Base-by-base conservation (phyloP, 2,329 filamentous ascomycete species). In the Cladophialophora immunda region DNA sequence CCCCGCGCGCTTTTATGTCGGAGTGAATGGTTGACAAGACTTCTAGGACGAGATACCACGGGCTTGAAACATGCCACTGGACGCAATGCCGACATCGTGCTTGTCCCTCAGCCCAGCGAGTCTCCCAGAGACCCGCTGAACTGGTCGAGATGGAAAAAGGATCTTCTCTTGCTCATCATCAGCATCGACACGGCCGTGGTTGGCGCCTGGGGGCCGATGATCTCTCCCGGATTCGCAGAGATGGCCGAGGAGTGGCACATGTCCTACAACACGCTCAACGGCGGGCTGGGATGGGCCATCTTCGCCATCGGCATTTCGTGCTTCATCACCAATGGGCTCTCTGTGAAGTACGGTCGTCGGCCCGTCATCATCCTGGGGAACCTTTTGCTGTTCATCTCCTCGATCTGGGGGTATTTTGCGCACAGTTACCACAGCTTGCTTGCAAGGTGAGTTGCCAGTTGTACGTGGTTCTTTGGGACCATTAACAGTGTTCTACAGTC, bases 141-240 rank as follows among this genome's bases (percentile, higher is more conserved):
- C 69, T 75, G 74, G 74, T 71, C 72, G 65, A 58, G 64, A 25
- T 78, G 65, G 71, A 80, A 79, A 68, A 82, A 82, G 65, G 78
- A 81, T 68, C 64, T 77, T 2, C 79, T 80, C 66, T 64, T 80
- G 11, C 72, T 78, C 56, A 75, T 80, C 45, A 78, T 80, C 59
- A 76, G 75, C 41, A 74, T 79, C 55, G 77, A 78, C 66, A 78
- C 78, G 0, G 76, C 75, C 13, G 76, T 79, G 3, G 75, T 78
- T 6, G 77, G 76, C 25, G 76, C 76, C 1, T 76, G 58, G 74
- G 68, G 73, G 75, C 2, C 77, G 78, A 78, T 80, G 73, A 76
- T 81, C 19, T 75, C 74, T 13, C 78, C 78, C 7, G 77, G 76
- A 0, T 79, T 75, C 55, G 76, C 74, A 7, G 50, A 74, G 27